A percentile compares a stretch with the other conserved stretches of the same genome.
Evolutionary conservation across 495 filamentous ascomycete species (phyloP).

Genomic region (Stereocaulon alpinum): DNA sequence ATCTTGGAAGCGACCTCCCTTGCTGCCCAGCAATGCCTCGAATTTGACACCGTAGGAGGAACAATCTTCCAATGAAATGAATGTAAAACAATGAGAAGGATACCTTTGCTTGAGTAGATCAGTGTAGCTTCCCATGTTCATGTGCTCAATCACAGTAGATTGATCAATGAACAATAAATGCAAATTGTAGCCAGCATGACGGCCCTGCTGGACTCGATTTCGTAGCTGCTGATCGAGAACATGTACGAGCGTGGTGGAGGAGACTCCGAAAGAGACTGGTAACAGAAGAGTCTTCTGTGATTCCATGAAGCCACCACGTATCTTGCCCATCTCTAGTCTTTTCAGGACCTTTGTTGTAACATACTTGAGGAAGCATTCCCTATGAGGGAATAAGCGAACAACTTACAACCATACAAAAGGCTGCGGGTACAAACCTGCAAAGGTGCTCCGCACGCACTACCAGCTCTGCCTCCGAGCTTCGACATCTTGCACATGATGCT

Average conservation of each 20-base stretch:
- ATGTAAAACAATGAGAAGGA: constrained; percentile 47
- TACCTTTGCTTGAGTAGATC: constrained; percentile 39
- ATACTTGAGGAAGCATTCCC: constrained; percentile 68
- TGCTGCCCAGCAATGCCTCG: neutral
- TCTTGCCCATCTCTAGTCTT: constrained; percentile 59
- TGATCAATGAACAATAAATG: constrained; percentile 58
- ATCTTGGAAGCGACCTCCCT: constrained; percentile 37
- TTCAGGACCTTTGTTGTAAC: constrained; percentile 65
- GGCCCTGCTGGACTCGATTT: constrained; percentile 44
- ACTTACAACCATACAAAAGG: neutral
- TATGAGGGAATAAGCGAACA: constrained; percentile 29
- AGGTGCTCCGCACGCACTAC: constrained; percentile 35
- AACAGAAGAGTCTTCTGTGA: constrained; percentile 52
- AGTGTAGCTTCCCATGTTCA: constrained; percentile 27
- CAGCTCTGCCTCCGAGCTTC: constrained; percentile 30
- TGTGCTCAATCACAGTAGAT: constrained; percentile 29
- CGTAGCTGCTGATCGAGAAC: constrained; percentile 60
- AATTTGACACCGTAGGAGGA: constrained; percentile 36
- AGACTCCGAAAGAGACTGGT: constrained; percentile 73
- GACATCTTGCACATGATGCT: constrained; percentile 28
- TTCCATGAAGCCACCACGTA: constrained; percentile 27
- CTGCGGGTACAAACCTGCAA: constrained; percentile 37
- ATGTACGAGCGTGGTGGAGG: constrained; percentile 67
- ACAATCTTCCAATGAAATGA: constrained; percentile 46
- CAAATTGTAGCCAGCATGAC: constrained; percentile 52